Evolutionary conservation across 129 eudicot genomes (phyloP).

Genomic region (Mikania micrantha): DNA sequence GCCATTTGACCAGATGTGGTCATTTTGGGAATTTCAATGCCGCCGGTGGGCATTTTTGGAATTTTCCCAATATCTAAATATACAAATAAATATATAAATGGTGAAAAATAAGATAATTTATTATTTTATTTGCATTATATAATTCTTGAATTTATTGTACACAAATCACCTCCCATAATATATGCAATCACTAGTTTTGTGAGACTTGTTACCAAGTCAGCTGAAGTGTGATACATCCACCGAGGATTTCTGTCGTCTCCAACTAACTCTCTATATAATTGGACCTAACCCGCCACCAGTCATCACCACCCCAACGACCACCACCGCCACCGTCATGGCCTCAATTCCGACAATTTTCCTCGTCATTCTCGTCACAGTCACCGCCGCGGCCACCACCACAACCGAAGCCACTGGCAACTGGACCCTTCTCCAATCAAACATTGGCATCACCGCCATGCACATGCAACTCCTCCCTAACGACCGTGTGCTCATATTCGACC

Average conservation of each 20-base stretch:
- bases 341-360: not conserved
- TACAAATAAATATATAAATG: no score
- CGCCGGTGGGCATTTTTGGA: no score
- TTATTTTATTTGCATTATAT: no score
- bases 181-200: not conserved
- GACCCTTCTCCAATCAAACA: constrained; percentile 43
- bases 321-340: constrained; percentile 7
- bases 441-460: constrained; percentile 90
- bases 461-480: constrained; percentile 84
- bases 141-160: not conserved
- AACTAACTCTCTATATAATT: constrained; percentile 24
- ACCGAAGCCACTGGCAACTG: constrained; percentile 32
- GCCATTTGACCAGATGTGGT: no score
- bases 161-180: not conserved
- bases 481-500: constrained; percentile 67
- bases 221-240: constrained; percentile 15
- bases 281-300: not conserved
- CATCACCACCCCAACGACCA: not conserved
- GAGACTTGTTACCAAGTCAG: constrained; percentile 13
- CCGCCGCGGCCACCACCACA: not conserved
- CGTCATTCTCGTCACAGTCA: constrained; percentile 1
- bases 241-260: constrained; percentile 20
- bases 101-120: no score
- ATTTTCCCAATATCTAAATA: no score
- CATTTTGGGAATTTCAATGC: no score